Conservation (phyloP, 306 rosid genomes). For the Casuarina glauca region DNA sequence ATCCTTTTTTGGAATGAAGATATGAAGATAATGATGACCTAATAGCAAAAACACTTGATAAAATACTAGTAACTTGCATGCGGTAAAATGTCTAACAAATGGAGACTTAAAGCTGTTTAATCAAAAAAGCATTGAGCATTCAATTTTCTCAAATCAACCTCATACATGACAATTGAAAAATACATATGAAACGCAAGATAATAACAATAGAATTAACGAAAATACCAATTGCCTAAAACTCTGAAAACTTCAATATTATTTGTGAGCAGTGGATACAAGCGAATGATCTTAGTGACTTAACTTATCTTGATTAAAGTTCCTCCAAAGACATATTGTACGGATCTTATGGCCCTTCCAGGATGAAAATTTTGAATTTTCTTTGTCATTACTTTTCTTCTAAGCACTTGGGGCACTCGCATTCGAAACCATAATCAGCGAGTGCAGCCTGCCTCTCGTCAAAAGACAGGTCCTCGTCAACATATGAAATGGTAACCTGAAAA, state of each 20-base stretch:
- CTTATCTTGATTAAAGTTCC: constrained; percentile 4
- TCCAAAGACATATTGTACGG: constrained; percentile 2
- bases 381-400: constrained; percentile 48
- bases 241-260: neutral
- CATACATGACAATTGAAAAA: neutral
- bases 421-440: constrained; percentile 85
- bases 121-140: neutral
- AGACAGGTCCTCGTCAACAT: constrained; percentile 83
- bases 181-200: neutral
- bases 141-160: neutral
- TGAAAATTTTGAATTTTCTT: neutral
- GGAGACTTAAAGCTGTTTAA: neutral
- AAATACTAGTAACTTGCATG: too few species aligned
- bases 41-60: too few species aligned
- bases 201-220: neutral
- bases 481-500: constrained; percentile 88
- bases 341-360: neutral
- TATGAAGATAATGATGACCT: too few species aligned
- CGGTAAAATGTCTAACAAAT: neutral
- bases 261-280: neutral
- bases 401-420: constrained; percentile 75
- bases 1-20: too few species aligned
- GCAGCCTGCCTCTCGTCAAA: constrained; percentile 71
- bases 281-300: neutral
- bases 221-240: neutral